Evolutionary conservation across 495 filamentous ascomycete genomes (phyloP).

Genomic region (Trypethelium eluteriae): DNA sequence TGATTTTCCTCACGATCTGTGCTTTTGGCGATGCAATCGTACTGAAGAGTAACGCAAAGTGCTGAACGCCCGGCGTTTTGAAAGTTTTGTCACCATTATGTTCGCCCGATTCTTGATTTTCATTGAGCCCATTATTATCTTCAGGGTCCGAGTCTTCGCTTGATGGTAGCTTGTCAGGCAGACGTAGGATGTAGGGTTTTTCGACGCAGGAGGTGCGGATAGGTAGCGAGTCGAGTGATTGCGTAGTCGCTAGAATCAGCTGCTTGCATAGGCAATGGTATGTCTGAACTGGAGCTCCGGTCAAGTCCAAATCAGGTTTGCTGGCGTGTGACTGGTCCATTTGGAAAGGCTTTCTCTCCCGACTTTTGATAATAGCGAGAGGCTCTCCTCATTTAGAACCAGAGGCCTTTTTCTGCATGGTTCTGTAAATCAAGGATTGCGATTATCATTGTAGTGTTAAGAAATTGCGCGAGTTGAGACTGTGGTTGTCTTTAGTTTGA

Average conservation of each 20-base stretch:
- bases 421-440: too few species aligned
- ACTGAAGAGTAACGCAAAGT: constrained; percentile 38
- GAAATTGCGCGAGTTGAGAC: too few species aligned
- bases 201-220: constrained; percentile 44
- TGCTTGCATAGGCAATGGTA: constrained; percentile 72
- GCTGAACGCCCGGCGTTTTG: background rate
- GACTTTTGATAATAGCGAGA: background rate
- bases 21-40: constrained; percentile 44
- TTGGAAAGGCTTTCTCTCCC: background rate
- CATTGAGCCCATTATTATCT: constrained; percentile 6
- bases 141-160: constrained; percentile 5
- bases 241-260: constrained; percentile 60
- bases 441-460: too few species aligned
- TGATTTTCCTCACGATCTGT: constrained; percentile 51
- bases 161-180: constrained; percentile 24
- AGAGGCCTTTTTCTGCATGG: too few species aligned
- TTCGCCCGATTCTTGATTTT: background rate
- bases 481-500: too few species aligned
- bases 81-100: background rate
- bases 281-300: constrained; percentile 41
- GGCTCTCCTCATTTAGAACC: too few species aligned
- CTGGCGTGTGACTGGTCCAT: background rate
- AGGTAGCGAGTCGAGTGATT: constrained; percentile 47
- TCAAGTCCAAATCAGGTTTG: background rate
- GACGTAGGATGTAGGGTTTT: constrained; percentile 30